Base-by-base conservation (phyloP, 2,329 filamentous ascomycete species). In the Fusarium siculi region DNA sequence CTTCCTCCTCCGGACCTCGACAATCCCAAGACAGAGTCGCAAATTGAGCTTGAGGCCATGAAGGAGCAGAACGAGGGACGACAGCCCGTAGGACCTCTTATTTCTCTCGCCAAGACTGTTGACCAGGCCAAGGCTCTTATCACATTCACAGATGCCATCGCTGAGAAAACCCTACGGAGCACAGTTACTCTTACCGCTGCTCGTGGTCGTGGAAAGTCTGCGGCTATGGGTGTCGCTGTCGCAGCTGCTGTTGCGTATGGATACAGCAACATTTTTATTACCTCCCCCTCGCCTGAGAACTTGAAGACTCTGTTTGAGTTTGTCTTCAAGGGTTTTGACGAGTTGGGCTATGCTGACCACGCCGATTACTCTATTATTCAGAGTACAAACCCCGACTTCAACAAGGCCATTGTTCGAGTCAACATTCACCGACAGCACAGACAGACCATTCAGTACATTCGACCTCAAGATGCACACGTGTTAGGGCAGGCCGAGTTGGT, bases 221-320 rank as follows among this genome's bases (percentile, higher is more conserved):
- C 96, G 23, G 96, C 96, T 32, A 89, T 99, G 78, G 96, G 96
- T 83, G 92, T 99, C 57, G 95, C 96, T 7, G 93, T 99, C 47
- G 96, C 96, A 7, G 95, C 96, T 6, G 97, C 97, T 4, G 90
- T 99, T 49, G 96, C 96, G 2, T 93, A 98, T 80, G 96, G 96
- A 32, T 99, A 99, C 84, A 97, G 95, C 86, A 99, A 99, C 82
- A 97, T 99, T 78, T 99, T 99, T 84, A 97, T 99, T 80, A 99
- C 96, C 4, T 98, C 96, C 3, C 96, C 96, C 1, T 98, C 94
- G 69, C 96, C 96, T 1, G 97, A 99, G 84, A 99, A 99, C 84
- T 87, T 99, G 87, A 99, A 98, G 85, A 99, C 96, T 0, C 87
- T 99, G 12, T 99, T 99, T 80, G 95, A 99, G 79, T 99, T 99